These are phyloP conservation scores for Ceratocystis destructans DNA, from an alignment of 2,329 filamentous ascomycete species.

Conservation along the genomic window DNA sequence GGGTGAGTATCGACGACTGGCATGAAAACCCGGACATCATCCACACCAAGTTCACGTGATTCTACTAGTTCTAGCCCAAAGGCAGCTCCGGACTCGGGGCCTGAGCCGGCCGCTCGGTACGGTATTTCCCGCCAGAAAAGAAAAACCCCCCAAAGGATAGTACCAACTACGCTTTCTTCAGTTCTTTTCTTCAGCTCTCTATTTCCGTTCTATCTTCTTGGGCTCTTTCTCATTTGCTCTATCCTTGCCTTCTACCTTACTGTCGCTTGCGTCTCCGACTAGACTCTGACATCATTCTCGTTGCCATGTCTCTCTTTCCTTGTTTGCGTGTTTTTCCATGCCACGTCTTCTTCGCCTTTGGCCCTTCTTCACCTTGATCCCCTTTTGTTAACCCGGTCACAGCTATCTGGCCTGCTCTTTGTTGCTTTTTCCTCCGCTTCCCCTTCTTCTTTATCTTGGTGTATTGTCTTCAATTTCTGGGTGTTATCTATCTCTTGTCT, in stretches of 20 bases:
- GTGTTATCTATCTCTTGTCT: background rate
- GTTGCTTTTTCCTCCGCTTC: background rate
- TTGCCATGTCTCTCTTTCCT: background rate
- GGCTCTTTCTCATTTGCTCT: background rate
- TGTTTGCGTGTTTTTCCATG: background rate
- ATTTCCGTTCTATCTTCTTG: constrained; percentile 9
- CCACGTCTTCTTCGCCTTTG: background rate
- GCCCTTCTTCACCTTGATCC: background rate
- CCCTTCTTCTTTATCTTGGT: background rate
- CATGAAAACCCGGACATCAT: constrained; percentile 99
- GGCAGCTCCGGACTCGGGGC: background rate
- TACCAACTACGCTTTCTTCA: background rate
- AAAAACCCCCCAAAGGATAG: background rate
- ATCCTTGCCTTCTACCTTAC: no score
- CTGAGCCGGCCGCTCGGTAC: background rate
- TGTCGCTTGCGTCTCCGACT: no score
- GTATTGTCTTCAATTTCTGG: background rate
- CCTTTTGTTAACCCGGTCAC: background rate
- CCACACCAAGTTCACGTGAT: constrained; percentile 86
- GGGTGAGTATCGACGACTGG: constrained; percentile 99
- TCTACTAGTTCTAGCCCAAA: background rate
- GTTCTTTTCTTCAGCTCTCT: background rate
- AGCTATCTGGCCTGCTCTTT: background rate
- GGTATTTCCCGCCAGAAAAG: background rate
- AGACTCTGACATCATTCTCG: background rate